phyloP scores from a whole-genome alignment of 2,329 filamentous ascomycete species.

The Camillea tinctor region DNA sequence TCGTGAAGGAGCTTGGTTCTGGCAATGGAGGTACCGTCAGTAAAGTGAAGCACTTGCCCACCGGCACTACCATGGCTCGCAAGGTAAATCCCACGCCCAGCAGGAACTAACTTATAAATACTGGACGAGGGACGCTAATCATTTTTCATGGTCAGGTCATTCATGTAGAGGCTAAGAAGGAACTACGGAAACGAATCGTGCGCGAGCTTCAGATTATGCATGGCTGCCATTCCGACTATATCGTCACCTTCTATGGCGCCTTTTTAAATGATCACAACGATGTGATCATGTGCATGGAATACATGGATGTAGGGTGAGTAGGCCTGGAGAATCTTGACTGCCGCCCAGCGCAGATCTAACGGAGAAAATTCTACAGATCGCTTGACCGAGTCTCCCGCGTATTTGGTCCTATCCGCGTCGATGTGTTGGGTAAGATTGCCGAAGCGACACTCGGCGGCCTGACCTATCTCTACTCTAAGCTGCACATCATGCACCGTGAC shows the following conservation, averaged over 20 bases:
- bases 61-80: slow-evolving; percentile 94
- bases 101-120: not conserved
- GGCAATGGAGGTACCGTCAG: slow-evolving; percentile 98
- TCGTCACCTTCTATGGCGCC: slow-evolving; percentile 96
- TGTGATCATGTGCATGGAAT: slow-evolving; percentile 99
- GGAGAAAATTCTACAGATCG: slow-evolving; percentile 58
- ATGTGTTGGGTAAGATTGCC: slow-evolving; percentile 95
- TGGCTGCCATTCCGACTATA: slow-evolving; percentile 93
- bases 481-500: slow-evolving; percentile 98
- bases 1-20: slow-evolving; percentile 90
- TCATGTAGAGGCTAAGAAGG: slow-evolving; percentile 95
- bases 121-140: not conserved
- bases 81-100: slow-evolving; percentile 64
- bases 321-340: not conserved
- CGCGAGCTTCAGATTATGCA: slow-evolving; percentile 98
- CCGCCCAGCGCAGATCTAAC: slow-evolving; percentile 23
- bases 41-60: slow-evolving; percentile 93
- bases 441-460: slow-evolving; percentile 92
- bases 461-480: slow-evolving; percentile 90
- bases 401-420: slow-evolving; percentile 92
- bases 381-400: slow-evolving; percentile 92
- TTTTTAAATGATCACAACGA: slow-evolving; percentile 96
- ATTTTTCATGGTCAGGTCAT: slow-evolving; percentile 66
- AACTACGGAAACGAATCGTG: slow-evolving; percentile 94
- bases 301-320: slow-evolving; percentile 96